A percentile compares a stretch with the other conserved stretches of the same genome.
Conservation (phyloP, 495 filamentous ascomycete genomes). For the Penicillium longicatenatum region DNA sequence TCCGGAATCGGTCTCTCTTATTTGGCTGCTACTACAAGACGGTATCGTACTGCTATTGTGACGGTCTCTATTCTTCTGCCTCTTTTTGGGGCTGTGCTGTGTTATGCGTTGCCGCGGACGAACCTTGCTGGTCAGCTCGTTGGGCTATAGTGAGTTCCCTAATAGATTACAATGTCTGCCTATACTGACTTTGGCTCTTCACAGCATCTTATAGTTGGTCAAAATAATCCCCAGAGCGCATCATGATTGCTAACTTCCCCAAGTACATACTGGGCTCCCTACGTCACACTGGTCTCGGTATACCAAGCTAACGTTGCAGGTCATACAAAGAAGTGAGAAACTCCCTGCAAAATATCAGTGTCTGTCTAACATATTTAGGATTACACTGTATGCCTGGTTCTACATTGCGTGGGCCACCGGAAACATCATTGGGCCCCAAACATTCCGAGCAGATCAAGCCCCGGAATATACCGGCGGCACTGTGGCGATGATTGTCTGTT, state of each 20-base stretch:
- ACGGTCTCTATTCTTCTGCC: not conserved
- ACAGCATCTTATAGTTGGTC: slow-evolving; percentile 3
- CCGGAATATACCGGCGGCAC: slow-evolving; percentile 21
- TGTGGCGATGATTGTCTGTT: slow-evolving; percentile 16
- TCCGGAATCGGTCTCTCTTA: slow-evolving; percentile 25
- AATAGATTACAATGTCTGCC: not conserved
- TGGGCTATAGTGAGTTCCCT: slow-evolving; percentile 5
- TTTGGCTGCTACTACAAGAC: slow-evolving; percentile 13
- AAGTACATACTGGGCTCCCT: slow-evolving; percentile 9
- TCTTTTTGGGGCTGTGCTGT: not conserved
- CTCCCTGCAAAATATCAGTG: too few relatives aligned
- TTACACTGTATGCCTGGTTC: slow-evolving; percentile 4
- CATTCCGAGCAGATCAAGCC: slow-evolving; percentile 19
- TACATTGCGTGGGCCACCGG: slow-evolving; percentile 15
- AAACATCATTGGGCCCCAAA: slow-evolving; percentile 24
- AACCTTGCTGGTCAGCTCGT: slow-evolving; percentile 5
- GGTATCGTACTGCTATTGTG: not conserved
- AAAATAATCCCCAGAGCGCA: not conserved
- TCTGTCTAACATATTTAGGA: not conserved
- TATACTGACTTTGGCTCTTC: not conserved
- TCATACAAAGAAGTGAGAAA: slow-evolving; percentile 6
- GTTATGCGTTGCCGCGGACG: not conserved
- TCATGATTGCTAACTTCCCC: not conserved
- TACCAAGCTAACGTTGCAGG: slow-evolving; percentile 8
- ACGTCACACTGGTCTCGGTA: slow-evolving; percentile 3